These are phyloP conservation scores for Lomentospora prolificans DNA, from an alignment of 2,329 filamentous ascomycete species.

Conservation along the genomic window DNA sequence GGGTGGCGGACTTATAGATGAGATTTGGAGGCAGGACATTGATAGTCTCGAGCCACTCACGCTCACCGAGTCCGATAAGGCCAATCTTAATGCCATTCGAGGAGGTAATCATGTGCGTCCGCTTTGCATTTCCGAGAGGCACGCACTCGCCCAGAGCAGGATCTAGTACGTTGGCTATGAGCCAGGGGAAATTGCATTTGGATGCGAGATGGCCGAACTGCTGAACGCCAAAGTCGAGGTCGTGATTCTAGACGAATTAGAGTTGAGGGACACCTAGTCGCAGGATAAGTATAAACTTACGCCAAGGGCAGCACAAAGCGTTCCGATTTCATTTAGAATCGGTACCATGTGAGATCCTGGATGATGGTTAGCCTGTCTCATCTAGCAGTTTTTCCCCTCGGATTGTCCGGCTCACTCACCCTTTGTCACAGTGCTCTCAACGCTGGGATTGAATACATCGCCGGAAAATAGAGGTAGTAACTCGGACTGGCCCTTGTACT, in stretches of 20 bases:
- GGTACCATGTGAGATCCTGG: slow-evolving; percentile 76
- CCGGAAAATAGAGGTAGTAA: slow-evolving; percentile 79
- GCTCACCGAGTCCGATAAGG: slow-evolving; percentile 74
- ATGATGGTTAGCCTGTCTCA: no score
- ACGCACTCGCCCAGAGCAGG: slow-evolving; percentile 66
- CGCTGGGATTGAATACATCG: slow-evolving; percentile 83
- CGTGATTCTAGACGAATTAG: slow-evolving; percentile 57
- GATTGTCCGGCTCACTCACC: slow-evolving; percentile 31
- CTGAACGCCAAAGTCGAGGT: slow-evolving; percentile 80
- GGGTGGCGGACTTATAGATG: slow-evolving; percentile 69
- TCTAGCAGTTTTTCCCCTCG: no score
- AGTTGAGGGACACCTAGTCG: background rate
- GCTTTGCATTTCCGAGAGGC: slow-evolving; percentile 65
- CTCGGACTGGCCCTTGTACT: slow-evolving; percentile 52
- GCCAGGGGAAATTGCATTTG: slow-evolving; percentile 80
- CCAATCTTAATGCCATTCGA: slow-evolving; percentile 82
- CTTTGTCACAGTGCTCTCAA: slow-evolving; percentile 85
- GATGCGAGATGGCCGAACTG: slow-evolving; percentile 65
- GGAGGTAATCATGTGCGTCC: slow-evolving; percentile 66
- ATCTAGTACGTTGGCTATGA: slow-evolving; percentile 81
- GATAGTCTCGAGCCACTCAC: slow-evolving; percentile 84
- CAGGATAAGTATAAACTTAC: slow-evolving; percentile 37
- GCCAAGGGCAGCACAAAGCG: slow-evolving; percentile 72
- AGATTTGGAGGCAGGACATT: slow-evolving; percentile 75
- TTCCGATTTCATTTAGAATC: slow-evolving; percentile 67